These are phyloP conservation scores for Hymenoscyphus fraxineus DNA, from an alignment of 2,329 filamentous ascomycete genomes.

Conservation along the genomic window DNA sequence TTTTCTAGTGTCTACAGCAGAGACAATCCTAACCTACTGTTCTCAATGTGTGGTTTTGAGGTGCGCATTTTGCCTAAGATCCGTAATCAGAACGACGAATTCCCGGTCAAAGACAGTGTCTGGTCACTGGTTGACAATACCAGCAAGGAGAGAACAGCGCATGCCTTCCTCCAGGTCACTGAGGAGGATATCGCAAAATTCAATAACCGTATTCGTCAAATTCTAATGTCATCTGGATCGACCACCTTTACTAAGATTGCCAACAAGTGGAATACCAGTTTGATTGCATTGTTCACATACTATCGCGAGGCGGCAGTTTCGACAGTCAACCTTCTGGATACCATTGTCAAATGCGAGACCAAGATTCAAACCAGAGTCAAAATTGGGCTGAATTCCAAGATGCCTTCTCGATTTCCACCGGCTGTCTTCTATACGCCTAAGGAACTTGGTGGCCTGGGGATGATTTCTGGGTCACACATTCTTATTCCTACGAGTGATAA, in stretches of 20 bases:
- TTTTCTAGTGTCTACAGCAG: slow-evolving; percentile 97
- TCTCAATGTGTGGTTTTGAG: slow-evolving; percentile 98
- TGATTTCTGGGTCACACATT: slow-evolving; percentile 98
- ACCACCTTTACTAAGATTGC: slow-evolving; percentile 99
- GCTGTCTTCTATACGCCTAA: slow-evolving; percentile 99
- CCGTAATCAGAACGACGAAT: slow-evolving; percentile 92
- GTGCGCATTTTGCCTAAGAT: slow-evolving; percentile 94
- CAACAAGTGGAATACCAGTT: slow-evolving; percentile 98
- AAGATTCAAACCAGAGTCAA: slow-evolving; percentile 99
- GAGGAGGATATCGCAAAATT: slow-evolving; percentile 98
- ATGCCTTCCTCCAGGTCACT: slow-evolving; percentile 95
- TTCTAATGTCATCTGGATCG: slow-evolving; percentile 98
- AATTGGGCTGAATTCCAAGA: slow-evolving; percentile 98
- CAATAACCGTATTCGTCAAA: slow-evolving; percentile 97
- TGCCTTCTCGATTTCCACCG: slow-evolving; percentile 97
- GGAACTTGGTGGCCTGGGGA: slow-evolving; percentile 91
- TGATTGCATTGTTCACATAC: slow-evolving; percentile 97
- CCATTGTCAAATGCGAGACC: slow-evolving; percentile 98
- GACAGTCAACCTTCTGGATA: slow-evolving; percentile 88
- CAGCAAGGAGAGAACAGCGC: slow-evolving; percentile 92
- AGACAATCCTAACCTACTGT: slow-evolving; percentile 94
- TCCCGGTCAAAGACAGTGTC: slow-evolving; percentile 94
- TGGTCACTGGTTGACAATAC: slow-evolving; percentile 97
- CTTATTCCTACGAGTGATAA: slow-evolving; percentile 96
- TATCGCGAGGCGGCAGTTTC: slow-evolving; percentile 97